These are phyloP conservation scores for Paralagenidium karlingii DNA, from an alignment of 352 stramenopile species.

Conservation along the genomic window DNA sequence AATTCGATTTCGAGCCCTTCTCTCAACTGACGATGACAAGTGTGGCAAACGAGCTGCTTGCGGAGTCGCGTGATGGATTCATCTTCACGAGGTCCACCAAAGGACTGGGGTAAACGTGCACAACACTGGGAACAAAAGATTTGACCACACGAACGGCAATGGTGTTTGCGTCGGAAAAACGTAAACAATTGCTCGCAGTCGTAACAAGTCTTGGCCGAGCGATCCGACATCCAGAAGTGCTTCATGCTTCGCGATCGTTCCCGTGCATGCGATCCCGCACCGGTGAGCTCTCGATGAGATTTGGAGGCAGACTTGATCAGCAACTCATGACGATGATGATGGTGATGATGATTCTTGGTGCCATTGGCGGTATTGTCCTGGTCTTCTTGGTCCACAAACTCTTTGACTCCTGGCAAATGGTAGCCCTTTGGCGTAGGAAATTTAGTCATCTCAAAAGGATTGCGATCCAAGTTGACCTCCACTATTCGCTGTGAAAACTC, in stretches of 20 bases:
- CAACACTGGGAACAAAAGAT: constrained; percentile 81
- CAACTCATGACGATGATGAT: neutral
- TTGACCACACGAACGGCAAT: constrained; percentile 77
- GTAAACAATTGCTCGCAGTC: constrained; percentile 76
- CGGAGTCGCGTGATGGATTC: constrained; percentile 57
- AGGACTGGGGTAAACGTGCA: constrained; percentile 61
- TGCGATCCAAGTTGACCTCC: constrained; percentile 52
- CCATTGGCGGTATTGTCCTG: constrained; percentile 2
- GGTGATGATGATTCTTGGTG: neutral
- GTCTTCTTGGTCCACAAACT: constrained; percentile 21
- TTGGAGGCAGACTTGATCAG: neutral
- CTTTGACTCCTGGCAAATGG: constrained; percentile 46
- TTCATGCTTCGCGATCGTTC: constrained; percentile 60
- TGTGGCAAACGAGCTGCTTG: constrained; percentile 80
- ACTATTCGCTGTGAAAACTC: constrained; percentile 53
- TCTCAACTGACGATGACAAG: constrained; percentile 64
- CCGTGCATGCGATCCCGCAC: constrained; percentile 2
- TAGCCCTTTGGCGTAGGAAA: constrained; percentile 60
- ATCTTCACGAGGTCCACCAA: constrained; percentile 60
- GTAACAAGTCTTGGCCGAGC: constrained; percentile 70
- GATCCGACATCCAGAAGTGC: constrained; percentile 86
- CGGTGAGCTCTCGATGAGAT: neutral
- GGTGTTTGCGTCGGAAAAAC: constrained; percentile 64
- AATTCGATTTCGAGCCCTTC: constrained; percentile 73
- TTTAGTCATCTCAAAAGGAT: constrained; percentile 47